phyloP scores from a whole-genome alignment of 2,329 filamentous ascomycete genomes.

The Paracoccidioides lutzii region DNA sequence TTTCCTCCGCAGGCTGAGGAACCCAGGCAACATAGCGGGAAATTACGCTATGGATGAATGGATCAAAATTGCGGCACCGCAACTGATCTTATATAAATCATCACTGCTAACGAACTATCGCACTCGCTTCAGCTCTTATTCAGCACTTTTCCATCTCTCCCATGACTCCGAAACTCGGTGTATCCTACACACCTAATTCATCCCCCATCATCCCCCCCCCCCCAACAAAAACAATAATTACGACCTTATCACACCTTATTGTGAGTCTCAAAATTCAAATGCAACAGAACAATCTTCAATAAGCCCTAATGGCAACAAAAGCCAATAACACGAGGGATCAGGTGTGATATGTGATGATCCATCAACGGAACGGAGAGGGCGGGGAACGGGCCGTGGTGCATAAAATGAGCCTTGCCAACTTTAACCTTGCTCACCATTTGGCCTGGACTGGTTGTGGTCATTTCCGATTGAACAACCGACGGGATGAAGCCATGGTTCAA shows the following conservation, averaged over 20 bases:
- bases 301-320: background rate
- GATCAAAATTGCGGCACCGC: slow-evolving; percentile 1
- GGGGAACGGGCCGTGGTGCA: slow-evolving; percentile 2
- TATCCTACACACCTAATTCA: background rate
- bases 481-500: background rate
- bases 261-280: no score
- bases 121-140: no score
- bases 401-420: background rate
- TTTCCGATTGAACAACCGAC: background rate
- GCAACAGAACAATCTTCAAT: no score
- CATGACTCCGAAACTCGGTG: background rate
- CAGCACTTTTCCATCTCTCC: background rate
- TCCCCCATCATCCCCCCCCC: no score
- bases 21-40: background rate
- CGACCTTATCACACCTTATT: no score
- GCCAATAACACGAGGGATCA: background rate
- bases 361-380: background rate
- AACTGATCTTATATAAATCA: background rate
- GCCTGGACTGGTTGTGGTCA: background rate
- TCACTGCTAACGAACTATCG: no score
- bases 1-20: background rate
- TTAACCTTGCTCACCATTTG: background rate
- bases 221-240: background rate
- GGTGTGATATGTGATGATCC: background rate
- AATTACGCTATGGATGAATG: background rate